Evolutionary conservation across 1,284 basidiomycete genomes (phyloP), one percentile per base, ranked within the genome.

Genomic region (Caloboletus firmus): DNA sequence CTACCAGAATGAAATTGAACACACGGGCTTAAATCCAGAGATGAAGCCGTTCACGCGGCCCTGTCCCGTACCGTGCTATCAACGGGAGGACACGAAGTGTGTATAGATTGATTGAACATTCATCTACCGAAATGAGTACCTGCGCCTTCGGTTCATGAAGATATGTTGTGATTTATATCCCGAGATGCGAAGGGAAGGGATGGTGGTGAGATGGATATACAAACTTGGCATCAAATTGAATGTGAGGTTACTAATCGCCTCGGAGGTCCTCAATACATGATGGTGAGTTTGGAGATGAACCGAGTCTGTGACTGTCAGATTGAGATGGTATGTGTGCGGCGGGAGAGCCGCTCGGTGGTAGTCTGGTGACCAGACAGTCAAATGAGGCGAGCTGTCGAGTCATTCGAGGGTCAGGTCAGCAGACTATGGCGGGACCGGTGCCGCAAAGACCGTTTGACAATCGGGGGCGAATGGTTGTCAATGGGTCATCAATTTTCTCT

Each of bases 1-100:
- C 34, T 44, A 24, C 9, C 42, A 52, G 45, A 57, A 50, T 34
- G 46, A 36, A 48, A 48, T 34, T n/a, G 22, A 51, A 50, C 40
- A 34, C 5, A 32, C 24, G 24, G 26, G 20, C 11, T 41, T 45
- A 9, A 11, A 17, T 5, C 12, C 5, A 31, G 30, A 11, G 30
- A 12, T 18, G 26, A 30, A 13, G 26, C 6, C 28, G 3, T 28
- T 10, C 6, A 28, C 28, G 10, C 9, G 28, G 28, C 32, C 13
- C 17, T 34, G 32, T 17, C 13, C 15, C 7, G 17, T 34, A 17
- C 10, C 34, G 34, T 34, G 17, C 34, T 0, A 34, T 34, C 4
- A 17, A 9, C 17, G 17, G 34, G 32, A 34, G 32, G 15, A 28
- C 28, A 28, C 28, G 28, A 35, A 8, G 10, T n/a, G 34, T 35